Percentiles rank a stretch among this genome's conserved stretches.
Conservation (phyloP, 1,139 yeast genomes). For the Candida sp. region DNA sequence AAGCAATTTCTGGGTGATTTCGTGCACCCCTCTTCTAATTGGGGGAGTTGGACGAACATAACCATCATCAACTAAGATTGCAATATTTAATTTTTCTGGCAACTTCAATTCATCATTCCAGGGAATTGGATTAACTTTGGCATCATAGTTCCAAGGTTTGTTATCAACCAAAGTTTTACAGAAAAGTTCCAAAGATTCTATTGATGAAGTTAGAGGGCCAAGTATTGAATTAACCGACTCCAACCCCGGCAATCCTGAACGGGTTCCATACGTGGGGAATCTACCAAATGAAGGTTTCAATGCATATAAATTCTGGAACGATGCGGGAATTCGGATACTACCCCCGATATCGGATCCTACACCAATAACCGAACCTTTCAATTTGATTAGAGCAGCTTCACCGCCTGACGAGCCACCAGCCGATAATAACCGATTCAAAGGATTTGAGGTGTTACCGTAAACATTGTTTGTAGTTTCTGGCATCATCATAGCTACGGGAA, state of each 20-base stretch:
- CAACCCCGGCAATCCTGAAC: constrained; percentile 58
- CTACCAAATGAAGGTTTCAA: constrained; percentile 48
- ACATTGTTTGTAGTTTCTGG: constrained; percentile 34
- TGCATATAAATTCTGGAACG: constrained; percentile 45
- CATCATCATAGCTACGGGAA: constrained; percentile 38
- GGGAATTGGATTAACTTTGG: constrained; percentile 27
- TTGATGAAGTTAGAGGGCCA: constrained; percentile 27
- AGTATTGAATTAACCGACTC: constrained; percentile 33
- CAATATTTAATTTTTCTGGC: constrained; percentile 26
- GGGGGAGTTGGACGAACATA: constrained; percentile 38
- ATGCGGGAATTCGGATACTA: constrained; percentile 45
- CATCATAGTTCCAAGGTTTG: constrained; percentile 31
- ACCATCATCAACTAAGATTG: constrained; percentile 28
- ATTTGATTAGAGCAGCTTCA: constrained; percentile 32
- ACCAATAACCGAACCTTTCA: constrained; percentile 45
- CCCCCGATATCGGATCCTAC: constrained; percentile 62
- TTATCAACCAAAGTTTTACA: constrained; percentile 22
- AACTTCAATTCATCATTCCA: constrained; percentile 20
- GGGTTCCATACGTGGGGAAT: constrained; percentile 46
- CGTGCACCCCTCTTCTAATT: constrained; percentile 23
- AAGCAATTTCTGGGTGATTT: constrained; percentile 18
- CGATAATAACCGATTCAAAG: constrained; percentile 25
- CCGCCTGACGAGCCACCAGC: constrained; percentile 39
- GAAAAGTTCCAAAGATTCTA: constrained; percentile 25
- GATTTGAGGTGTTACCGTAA: constrained; percentile 30